Evolutionary conservation across 2,329 filamentous ascomycete genomes (phyloP), one percentile per base, ranked within the genome.

Genomic region (Clonostachys chloroleuca): DNA sequence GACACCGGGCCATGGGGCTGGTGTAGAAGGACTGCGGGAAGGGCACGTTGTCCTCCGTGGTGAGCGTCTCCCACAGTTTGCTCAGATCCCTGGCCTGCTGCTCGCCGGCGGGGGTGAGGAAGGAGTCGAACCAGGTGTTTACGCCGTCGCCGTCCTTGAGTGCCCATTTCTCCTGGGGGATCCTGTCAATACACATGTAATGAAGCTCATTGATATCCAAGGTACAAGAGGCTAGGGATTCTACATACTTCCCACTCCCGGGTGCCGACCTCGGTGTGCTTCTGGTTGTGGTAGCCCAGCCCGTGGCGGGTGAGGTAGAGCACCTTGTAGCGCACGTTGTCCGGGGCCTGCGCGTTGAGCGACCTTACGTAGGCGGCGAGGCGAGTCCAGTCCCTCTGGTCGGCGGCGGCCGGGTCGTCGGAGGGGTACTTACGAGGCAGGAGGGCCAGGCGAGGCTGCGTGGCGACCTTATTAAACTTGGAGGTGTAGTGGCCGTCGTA

Each of bases 241-340:
- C 6, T 13, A 56, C 64, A 49, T 52, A 69, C 69, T 58, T 83
- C 75, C 80, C 80, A 84, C 12, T 68, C 74, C 5, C 69, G 67
- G 1, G 73, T 79, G 39, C 79, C 80, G 48, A 81, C 81, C 53
- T 72, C 75, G n/a, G 68, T 64, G 52, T 81, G 74, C 46, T 76
- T 77, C 45, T 64, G 63, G 48, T 73, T 73, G 43, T 73, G 68
- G 45, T 58, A 65, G 20, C 80, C 80, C 53, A 80, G 66, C 13
- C 81, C 80, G 55, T 84, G 81, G 13, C 81, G 72, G 18, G 75
- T 80, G 48, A 82, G 63, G 50, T 66, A 71, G 12, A 83, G 50
- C 12, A 83, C 66, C 47, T 78, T 77, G 62, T 81, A 84, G 13
- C 57, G 59, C n/a, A 73, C 70, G 45, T 66, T 69, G 5, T 60